Evolutionary conservation across 192 early-diverging fungal genomes (phyloP).

Genomic region (Bifiguratus adelaidae): DNA sequence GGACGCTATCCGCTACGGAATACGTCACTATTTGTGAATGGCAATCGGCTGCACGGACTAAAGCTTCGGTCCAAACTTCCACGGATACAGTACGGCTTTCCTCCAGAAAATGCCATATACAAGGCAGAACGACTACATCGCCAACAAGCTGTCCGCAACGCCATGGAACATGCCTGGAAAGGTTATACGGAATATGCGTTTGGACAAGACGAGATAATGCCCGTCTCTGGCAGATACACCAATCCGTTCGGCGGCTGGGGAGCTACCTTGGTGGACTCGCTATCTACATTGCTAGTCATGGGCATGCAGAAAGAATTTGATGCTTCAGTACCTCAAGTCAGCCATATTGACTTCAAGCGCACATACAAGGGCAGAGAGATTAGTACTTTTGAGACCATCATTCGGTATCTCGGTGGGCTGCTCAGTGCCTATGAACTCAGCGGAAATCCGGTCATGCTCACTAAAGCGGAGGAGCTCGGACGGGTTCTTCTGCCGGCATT

Average conservation of each 20-base stretch:
- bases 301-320: conserved; percentile 66
- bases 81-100: conserved; percentile 8
- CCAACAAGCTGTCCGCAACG: conserved; percentile 36
- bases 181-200: conserved; percentile 71
- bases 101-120: conserved; percentile 1
- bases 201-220: conserved; percentile 59
- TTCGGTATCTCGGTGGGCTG: conserved; percentile 69
- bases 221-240: conserved; percentile 12
- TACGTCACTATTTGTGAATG: too few relatives aligned
- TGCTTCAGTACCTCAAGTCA: conserved; percentile 1
- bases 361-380: conserved; percentile 19
- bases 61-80: neutral
- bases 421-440: conserved; percentile 80
- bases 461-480: conserved; percentile 61
- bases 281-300: conserved; percentile 84
- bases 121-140: conserved; percentile 10
- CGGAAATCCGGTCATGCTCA: conserved; percentile 35
- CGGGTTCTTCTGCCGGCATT: conserved; percentile 61
- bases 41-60: too few relatives aligned
- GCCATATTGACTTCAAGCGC: conserved; percentile 43
- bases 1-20: too few relatives aligned
- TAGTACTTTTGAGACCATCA: conserved; percentile 77
- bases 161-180: conserved; percentile 59
- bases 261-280: conserved; percentile 71
- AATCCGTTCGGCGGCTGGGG: conserved; percentile 44